Conservation (phyloP, 2,329 filamentous ascomycete species). For the Fonsecaea nubica region DNA sequence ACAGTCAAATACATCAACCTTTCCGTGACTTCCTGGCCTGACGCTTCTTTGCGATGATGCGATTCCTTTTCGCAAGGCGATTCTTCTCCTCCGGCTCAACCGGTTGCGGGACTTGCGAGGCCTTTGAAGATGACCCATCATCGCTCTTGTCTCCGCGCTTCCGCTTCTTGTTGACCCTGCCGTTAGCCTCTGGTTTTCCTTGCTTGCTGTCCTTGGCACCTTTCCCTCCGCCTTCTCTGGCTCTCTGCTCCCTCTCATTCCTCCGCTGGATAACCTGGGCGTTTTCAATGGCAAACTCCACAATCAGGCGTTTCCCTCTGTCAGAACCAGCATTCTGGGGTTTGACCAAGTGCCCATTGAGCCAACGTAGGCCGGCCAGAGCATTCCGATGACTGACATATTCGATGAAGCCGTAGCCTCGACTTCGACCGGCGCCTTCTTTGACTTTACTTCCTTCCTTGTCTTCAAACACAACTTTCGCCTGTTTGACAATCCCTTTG, state of each 20-base stretch:
- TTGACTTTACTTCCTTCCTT: slow-evolving; percentile 81
- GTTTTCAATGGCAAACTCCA: slow-evolving; percentile 98
- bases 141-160: slow-evolving; percentile 26
- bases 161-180: slow-evolving; percentile 50
- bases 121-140: slow-evolving; percentile 11
- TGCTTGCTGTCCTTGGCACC: slow-evolving; percentile 44
- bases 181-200: slow-evolving; percentile 26
- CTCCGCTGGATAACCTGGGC: slow-evolving; percentile 90
- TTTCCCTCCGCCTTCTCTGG: slow-evolving; percentile 40
- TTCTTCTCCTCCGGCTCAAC: slow-evolving; percentile 53
- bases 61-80: slow-evolving; percentile 68
- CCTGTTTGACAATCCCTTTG: slow-evolving; percentile 87
- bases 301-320: slow-evolving; percentile 85
- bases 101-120: slow-evolving; percentile 11
- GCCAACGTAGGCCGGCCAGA: slow-evolving; percentile 90
- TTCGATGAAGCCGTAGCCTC: slow-evolving; percentile 97
- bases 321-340: slow-evolving; percentile 56
- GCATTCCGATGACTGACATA: slow-evolving; percentile 93
- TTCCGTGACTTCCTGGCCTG: slow-evolving; percentile 72
- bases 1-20: slow-evolving; percentile 37
- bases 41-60: slow-evolving; percentile 85
- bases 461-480: slow-evolving; percentile 88
- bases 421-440: slow-evolving; percentile 80
- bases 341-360: slow-evolving; percentile 76
- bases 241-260: slow-evolving; percentile 64